These are phyloP conservation scores for Cercophora sp. DNA, from an alignment of 495 filamentous ascomycete genomes.

Conservation along the genomic window DNA sequence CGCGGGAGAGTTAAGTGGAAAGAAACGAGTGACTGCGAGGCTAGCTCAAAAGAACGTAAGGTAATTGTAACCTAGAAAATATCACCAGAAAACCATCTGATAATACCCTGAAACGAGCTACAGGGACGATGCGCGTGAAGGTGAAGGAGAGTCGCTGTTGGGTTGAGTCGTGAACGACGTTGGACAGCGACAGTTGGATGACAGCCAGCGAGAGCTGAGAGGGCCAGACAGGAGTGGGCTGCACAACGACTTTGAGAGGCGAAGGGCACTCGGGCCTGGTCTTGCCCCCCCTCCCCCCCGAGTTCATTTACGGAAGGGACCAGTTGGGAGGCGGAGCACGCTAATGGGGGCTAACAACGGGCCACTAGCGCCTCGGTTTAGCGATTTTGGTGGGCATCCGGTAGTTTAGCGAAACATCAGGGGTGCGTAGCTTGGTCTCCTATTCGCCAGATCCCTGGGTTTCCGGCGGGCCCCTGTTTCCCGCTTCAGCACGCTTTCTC, in stretches of 20 bases:
- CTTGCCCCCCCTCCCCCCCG: constrained; percentile 11
- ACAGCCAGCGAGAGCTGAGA: constrained; percentile 20
- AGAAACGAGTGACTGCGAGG: constrained; percentile 51
- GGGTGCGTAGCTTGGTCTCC: constrained; percentile 18
- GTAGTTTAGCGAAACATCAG: constrained; percentile 29
- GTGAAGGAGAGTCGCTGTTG: constrained; percentile 6
- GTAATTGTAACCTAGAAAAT: constrained; percentile 16
- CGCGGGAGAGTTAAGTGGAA: constrained; percentile 12
- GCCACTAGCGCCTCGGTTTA: constrained; percentile 21
- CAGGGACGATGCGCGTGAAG: constrained; percentile 3
- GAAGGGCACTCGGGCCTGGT: constrained; percentile 19
- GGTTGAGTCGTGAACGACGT: constrained; percentile 19
- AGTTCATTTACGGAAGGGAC: constrained; percentile 33
- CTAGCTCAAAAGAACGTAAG: constrained; percentile 47
- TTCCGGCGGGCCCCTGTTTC: constrained; percentile 16
- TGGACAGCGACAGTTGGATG: constrained; percentile 17
- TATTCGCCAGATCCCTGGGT: constrained; percentile 17
- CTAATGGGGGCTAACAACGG: constrained; percentile 13
- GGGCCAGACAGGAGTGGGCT: constrained; percentile 14
- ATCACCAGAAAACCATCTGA: constrained; percentile 18
- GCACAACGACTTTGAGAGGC: constrained; percentile 22
- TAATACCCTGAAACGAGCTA: background rate
- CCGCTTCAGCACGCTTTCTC: constrained; percentile 10
- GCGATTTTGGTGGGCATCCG: constrained; percentile 14
- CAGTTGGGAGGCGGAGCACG: constrained; percentile 22